Conservation (phyloP, 257 asterid species). For the Solanum stenotomum region DNA sequence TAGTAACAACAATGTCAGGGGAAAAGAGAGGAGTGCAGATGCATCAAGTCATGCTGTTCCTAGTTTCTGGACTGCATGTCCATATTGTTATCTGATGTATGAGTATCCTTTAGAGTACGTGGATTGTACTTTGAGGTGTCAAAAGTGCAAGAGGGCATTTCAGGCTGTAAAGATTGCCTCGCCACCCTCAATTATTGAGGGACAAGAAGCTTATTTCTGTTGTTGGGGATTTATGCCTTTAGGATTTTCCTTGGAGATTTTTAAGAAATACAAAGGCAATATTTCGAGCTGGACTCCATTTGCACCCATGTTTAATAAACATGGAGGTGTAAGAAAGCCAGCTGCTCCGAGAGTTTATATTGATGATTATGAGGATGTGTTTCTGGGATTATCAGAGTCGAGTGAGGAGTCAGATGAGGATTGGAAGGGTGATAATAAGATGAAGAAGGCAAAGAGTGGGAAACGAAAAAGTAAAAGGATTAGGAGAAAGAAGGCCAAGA, state of each 20-base stretch:
- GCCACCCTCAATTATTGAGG: conserved; percentile 62
- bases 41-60: conserved; percentile 12
- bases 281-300: conserved; percentile 68
- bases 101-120: conserved; percentile 61
- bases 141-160: conserved; percentile 68
- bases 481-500: conserved; percentile 29
- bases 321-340: conserved; percentile 15
- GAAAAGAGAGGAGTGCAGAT: conserved; percentile 19
- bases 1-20: conserved; percentile 8
- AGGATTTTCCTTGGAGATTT: conserved; percentile 36
- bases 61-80: conserved; percentile 71
- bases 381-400: conserved; percentile 52
- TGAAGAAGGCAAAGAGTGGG: conserved; percentile 17
- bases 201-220: conserved; percentile 53
- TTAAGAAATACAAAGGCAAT: conserved; percentile 28
- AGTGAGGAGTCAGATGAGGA: conserved; percentile 62
- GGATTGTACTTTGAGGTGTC: conserved; percentile 71
- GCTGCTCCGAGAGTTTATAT: conserved; percentile 44
- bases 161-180: conserved; percentile 62
- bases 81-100: conserved; percentile 77
- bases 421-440: conserved; percentile 30
- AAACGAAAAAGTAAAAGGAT: conserved; percentile 16
- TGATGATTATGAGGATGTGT: conserved; percentile 55
- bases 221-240: conserved; percentile 77
- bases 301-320: conserved; percentile 66